A percentile compares a stretch with the other conserved stretches of the same genome.
Conservation (phyloP, 495 filamentous ascomycete genomes). For the Hyaloscypha bicolor region DNA sequence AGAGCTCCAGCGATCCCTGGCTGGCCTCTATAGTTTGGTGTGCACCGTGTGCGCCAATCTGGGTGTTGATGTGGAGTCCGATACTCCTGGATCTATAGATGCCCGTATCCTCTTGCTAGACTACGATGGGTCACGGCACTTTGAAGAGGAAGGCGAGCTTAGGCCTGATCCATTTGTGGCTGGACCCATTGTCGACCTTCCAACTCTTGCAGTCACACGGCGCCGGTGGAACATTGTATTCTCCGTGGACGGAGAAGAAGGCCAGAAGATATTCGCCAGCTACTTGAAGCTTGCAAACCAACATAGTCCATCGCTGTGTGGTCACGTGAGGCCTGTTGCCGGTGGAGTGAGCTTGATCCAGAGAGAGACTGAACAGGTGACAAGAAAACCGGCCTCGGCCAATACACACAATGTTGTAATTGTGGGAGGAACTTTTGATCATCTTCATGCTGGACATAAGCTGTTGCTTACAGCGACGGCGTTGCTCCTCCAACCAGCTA, state of each 20-base stretch:
- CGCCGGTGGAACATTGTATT: conserved; percentile 73
- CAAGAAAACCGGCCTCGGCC: conserved; percentile 20
- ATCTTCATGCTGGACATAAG: conserved; percentile 96
- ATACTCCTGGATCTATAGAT: conserved; percentile 74
- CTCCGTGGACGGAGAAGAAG: conserved; percentile 47
- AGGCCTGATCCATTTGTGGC: conserved; percentile 36
- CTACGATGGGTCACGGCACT: conserved; percentile 34
- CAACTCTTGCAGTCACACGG: conserved; percentile 63
- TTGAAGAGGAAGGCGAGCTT: conserved; percentile 3
- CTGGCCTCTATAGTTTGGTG: conserved; percentile 77
- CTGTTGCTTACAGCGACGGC: conserved; percentile 84
- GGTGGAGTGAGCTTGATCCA: conserved; percentile 48
- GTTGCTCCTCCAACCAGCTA: conserved; percentile 62
- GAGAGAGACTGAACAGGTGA: conserved; percentile 19
- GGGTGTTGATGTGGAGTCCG: conserved; percentile 56
- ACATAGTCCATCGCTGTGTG: conserved; percentile 44
- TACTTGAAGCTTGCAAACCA: conserved; percentile 49
- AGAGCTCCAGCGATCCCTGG: conserved; percentile 69
- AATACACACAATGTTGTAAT: conserved; percentile 52
- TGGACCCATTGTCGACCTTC: conserved; percentile 64
- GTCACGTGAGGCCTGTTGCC: conserved; percentile 46
- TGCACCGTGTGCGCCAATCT: conserved; percentile 64
- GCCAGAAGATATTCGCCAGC: conserved; percentile 41
- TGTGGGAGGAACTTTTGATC: conserved; percentile 96
- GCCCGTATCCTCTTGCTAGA: conserved; percentile 70